A percentile compares a stretch with the other conserved stretches of the same genome.
Evolutionary conservation across 2,329 filamentous ascomycete genomes (phyloP).

Genomic region (Pyrenochaeta sp.): DNA sequence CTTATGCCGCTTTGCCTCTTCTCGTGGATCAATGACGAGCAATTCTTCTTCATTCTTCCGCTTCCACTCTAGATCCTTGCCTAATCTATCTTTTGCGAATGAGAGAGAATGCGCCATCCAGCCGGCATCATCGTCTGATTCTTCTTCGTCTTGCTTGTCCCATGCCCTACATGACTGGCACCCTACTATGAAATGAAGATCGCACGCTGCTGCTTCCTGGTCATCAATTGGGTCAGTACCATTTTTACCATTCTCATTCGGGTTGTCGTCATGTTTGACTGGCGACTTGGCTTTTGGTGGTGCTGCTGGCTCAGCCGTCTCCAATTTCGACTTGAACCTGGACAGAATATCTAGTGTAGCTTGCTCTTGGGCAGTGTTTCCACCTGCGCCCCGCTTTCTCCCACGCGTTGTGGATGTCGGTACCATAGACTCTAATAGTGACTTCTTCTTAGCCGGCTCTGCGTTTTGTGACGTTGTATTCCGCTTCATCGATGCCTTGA

Average conservation of each 20-base stretch:
- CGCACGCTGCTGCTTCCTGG: slow-evolving; percentile 70
- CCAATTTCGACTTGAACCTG: slow-evolving; percentile 81
- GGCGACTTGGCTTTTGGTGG: slow-evolving; percentile 46
- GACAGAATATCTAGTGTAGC: slow-evolving; percentile 73
- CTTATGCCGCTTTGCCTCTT: slow-evolving; percentile 77
- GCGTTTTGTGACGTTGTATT: slow-evolving; percentile 51
- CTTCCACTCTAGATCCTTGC: slow-evolving; percentile 90
- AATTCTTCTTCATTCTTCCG: slow-evolving; percentile 90
- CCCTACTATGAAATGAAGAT: slow-evolving; percentile 94
- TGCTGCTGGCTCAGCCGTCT: slow-evolving; percentile 44
- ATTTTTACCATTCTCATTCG: slow-evolving; percentile 9
- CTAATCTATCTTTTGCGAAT: slow-evolving; percentile 88
- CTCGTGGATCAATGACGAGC: slow-evolving; percentile 90
- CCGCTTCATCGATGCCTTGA: slow-evolving; percentile 84
- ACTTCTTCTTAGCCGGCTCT: slow-evolving; percentile 60
- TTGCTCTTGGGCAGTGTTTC: slow-evolving; percentile 59
- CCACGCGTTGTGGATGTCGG: slow-evolving; percentile 74
- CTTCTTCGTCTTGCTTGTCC: slow-evolving; percentile 74
- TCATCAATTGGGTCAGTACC: slow-evolving; percentile 18
- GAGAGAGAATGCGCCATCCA: slow-evolving; percentile 89
- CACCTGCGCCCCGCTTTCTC: slow-evolving; percentile 72
- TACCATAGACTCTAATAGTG: slow-evolving; percentile 76
- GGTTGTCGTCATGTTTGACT: slow-evolving; percentile 27
- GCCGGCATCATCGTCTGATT: slow-evolving; percentile 66
- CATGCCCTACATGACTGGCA: slow-evolving; percentile 91